phyloP scores from a whole-genome alignment of 2,329 filamentous ascomycete genomes.

The Botrytis squamosa region DNA sequence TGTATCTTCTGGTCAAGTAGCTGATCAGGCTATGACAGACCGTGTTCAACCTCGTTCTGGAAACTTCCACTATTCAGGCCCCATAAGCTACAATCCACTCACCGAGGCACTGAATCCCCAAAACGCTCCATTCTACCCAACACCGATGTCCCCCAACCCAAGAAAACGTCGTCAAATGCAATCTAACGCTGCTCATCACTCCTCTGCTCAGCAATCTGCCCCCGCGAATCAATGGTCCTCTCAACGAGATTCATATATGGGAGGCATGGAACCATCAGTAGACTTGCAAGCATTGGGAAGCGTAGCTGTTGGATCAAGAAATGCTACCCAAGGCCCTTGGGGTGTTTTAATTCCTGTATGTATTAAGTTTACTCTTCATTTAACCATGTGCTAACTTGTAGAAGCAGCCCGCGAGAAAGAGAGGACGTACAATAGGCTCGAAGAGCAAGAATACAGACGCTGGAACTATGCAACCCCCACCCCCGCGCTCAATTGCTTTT shows the following conservation, averaged over 20 bases:
- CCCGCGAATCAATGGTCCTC: background rate
- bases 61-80: background rate
- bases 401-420: background rate
- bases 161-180: background rate
- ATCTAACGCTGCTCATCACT: background rate
- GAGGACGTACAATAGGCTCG: background rate
- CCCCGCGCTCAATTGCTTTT: background rate
- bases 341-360: background rate
- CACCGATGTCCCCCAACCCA: background rate
- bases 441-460: background rate
- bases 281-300: too few relatives aligned
- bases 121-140: background rate
- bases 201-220: background rate
- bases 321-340: background rate
- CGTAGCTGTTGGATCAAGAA: background rate
- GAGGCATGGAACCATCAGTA: background rate
- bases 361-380: background rate
- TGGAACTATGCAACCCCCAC: background rate
- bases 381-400: background rate
- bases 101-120: background rate
- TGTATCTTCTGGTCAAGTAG: background rate
- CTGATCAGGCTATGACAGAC: background rate
- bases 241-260: background rate
- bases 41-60: background rate
- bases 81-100: background rate